Evolutionary conservation across 768 basidiomycete species (phyloP), one percentile per base, ranked within the genome.

Genomic region (Lactifluus subvellereus): DNA sequence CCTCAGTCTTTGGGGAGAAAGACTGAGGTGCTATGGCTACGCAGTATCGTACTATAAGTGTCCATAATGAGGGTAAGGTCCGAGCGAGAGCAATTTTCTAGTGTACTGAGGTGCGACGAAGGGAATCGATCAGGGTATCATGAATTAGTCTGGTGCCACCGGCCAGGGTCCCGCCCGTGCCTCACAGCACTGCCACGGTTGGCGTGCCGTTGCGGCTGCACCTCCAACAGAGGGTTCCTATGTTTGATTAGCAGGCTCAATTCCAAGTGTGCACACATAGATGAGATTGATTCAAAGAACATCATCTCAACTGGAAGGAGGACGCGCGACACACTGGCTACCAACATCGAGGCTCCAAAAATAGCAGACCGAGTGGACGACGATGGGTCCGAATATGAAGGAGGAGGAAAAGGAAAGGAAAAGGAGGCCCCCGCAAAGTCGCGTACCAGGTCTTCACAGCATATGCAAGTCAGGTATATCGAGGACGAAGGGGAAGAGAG

Each of bases 381-480:
- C 1, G 81, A 80, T 54, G 86, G 84, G 56, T 82, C 83, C 60
- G 79, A 78, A 57, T 76, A 78, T 53, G 80, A 79, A 64, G 78
- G 78, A 48, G 80, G 79, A 30, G 74, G 74, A 48, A 69, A 75
- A 49, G 77, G 79, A 68, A 77, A 74, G 70, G 78, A 33, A 18
- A 51, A 50, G 13, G 16, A n/a, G 0, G 16, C 30, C 6, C 38
- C 42, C 10, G 22, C 60, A 13, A 61, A 53, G 49, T 32, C 64
- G 13, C 61, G 45, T 37, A 45, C n/a, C 11, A 61, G 33, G 52
- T 57, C 54, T 27, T 35, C 62, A 59, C 11, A 60, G 22, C 53
- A 77, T 59, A 78, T 80, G 60, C 74, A 72, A 51, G 71, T 72
- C 20, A 73, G 75, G 52, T 73, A 77, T 60, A 72, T 72, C 64